A percentile compares a stretch with the other conserved stretches of the same genome.
Evolutionary conservation across 2,329 filamentous ascomycete species (phyloP).

Genomic region (Epichloe gansuensis): DNA sequence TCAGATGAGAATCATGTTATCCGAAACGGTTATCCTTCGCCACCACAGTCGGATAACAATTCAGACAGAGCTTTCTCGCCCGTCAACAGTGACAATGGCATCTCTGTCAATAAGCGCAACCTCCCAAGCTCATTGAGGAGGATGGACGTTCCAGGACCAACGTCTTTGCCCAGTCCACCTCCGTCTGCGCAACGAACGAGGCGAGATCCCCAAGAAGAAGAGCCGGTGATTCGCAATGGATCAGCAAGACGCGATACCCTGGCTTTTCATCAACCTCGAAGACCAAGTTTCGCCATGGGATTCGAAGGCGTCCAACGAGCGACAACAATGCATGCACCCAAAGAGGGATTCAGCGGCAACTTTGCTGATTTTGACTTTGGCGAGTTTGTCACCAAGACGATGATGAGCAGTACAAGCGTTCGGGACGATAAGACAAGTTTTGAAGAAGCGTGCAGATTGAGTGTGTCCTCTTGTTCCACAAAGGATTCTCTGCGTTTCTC

Average conservation of each 20-base stretch:
- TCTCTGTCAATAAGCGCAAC: conserved; percentile 12
- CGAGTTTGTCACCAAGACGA: conserved; percentile 14
- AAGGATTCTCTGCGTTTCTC: neutral
- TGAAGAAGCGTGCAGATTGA: neutral
- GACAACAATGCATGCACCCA: conserved; percentile 11
- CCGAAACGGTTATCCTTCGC: conserved; percentile 22
- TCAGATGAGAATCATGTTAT: neutral
- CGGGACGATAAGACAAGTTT: neutral
- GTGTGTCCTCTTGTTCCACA: neutral
- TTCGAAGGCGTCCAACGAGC: conserved; percentile 12
- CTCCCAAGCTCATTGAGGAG: conserved; percentile 15
- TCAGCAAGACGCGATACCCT: conserved; percentile 38
- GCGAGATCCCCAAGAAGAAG: conserved; percentile 26
- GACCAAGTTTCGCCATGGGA: conserved; percentile 35
- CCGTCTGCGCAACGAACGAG: conserved; percentile 23
- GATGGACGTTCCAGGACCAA: conserved; percentile 12
- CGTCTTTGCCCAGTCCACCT: conserved; percentile 29
- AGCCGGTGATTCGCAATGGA: conserved; percentile 34
- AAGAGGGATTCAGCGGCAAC: conserved; percentile 25
- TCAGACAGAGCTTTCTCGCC: conserved; percentile 12
- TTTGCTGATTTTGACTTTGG: conserved; percentile 28
- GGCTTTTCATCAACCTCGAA: conserved; percentile 30
- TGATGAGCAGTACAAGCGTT: neutral
- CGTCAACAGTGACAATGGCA: conserved; percentile 6
- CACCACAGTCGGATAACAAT: conserved; percentile 23